Percentiles rank a stretch among this genome's conserved stretches.
Conservation (phyloP, 805 yeast species). For the Yarrowia sp. region DNA sequence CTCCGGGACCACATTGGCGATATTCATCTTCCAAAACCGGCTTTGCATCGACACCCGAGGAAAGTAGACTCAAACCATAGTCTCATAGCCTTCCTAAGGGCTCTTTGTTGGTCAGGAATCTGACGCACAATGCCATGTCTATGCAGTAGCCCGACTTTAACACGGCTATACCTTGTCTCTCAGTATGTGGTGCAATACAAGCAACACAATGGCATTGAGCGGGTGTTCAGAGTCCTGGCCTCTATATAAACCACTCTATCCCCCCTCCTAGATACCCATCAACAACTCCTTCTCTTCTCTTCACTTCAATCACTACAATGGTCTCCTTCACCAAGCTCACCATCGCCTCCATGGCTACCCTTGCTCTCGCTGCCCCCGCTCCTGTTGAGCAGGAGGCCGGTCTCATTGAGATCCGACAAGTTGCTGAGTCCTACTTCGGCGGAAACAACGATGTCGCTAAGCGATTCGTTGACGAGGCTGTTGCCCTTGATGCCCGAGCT, state of each 20-base stretch:
- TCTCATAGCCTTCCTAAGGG: not conserved
- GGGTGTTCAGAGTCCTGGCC: not conserved
- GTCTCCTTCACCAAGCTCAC: slow-evolving; percentile 22
- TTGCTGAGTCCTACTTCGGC: not conserved
- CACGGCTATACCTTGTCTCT: not conserved
- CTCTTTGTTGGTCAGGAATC: not conserved
- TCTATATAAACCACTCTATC: not conserved
- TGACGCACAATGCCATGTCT: not conserved
- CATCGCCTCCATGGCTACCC: slow-evolving; percentile 10
- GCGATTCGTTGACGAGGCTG: slow-evolving; percentile 14
- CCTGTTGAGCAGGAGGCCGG: slow-evolving; percentile 24
- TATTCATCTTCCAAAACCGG: not conserved
- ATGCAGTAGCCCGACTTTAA: slow-evolving; percentile 4
- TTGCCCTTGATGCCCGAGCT: slow-evolving; percentile 17
- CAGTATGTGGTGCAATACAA: not conserved
- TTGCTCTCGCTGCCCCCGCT: slow-evolving; percentile 25
- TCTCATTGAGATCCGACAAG: slow-evolving; percentile 8
- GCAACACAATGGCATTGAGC: not conserved
- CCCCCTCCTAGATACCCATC: not conserved
- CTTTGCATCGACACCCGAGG: not conserved
- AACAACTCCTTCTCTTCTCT: not conserved
- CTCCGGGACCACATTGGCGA: not conserved
- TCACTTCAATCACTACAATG: slow-evolving; percentile 5
- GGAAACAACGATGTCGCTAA: slow-evolving; percentile 7
- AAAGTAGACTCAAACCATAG: not conserved